Evolutionary conservation across 805 yeast species (phyloP).

Genomic region (Zygosaccharomyces rouxii): DNA sequence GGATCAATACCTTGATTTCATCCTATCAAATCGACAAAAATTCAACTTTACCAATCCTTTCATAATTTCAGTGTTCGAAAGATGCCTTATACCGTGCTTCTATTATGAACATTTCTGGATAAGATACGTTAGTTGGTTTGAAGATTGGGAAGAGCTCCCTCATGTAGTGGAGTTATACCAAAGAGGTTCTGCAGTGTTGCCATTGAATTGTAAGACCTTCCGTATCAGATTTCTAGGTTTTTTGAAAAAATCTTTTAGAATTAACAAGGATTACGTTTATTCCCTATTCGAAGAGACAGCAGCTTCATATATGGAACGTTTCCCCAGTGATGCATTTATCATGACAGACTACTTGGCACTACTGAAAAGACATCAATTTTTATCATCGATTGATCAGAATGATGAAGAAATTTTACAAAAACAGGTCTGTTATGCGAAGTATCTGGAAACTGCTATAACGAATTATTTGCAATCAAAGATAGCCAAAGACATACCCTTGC

Average conservation of each 20-base stretch:
- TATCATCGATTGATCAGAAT: constrained; percentile 16
- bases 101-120: constrained; percentile 61
- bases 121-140: constrained; percentile 54
- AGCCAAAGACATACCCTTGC: constrained; percentile 26
- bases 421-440: constrained; percentile 23
- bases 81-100: constrained; percentile 70
- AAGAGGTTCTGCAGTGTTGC: constrained; percentile 46
- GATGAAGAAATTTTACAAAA: constrained; percentile 21
- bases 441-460: constrained; percentile 24
- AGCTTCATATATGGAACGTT: constrained; percentile 12
- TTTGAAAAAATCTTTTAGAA: constrained; percentile 16
- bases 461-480: constrained; percentile 22
- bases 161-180: constrained; percentile 44
- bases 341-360: constrained; percentile 23
- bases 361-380: constrained; percentile 23
- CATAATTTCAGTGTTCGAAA: constrained; percentile 54
- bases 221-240: constrained; percentile 19
- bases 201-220: constrained; percentile 21
- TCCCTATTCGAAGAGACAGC: constrained; percentile 14
- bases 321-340: constrained; percentile 19
- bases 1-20: constrained; percentile 58
- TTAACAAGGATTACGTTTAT: constrained; percentile 14
- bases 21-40: constrained; percentile 37
- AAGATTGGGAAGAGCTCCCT: constrained; percentile 28
- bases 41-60: constrained; percentile 27